phyloP scores from a whole-genome alignment of 2,329 filamentous ascomycete genomes.

The Scytalidium lignicola region DNA sequence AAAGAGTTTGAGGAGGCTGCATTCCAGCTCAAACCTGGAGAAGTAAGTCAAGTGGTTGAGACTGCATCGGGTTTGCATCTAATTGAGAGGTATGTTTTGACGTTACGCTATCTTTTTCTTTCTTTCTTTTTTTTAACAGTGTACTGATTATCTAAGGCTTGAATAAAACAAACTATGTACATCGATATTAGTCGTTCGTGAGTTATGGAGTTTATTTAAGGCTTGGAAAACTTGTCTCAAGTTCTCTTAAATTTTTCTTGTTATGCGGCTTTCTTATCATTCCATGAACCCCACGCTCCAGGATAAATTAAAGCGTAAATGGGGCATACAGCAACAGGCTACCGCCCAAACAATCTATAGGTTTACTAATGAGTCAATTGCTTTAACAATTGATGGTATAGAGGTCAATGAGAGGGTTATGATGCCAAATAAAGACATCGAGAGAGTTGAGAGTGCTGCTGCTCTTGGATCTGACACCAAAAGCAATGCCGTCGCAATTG shows the following conservation, averaged over 20 bases:
- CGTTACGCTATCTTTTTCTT: neutral
- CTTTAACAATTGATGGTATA: slow-evolving; percentile 45
- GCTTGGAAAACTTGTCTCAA: neutral
- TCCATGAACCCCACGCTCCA: neutral
- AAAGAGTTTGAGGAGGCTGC: slow-evolving; percentile 97
- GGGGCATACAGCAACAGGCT: neutral
- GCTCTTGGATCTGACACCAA: slow-evolving; percentile 52
- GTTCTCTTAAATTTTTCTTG: too few relatives aligned
- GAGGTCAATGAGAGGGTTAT: slow-evolving; percentile 55
- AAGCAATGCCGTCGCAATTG: slow-evolving; percentile 53
- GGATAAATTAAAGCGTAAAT: neutral
- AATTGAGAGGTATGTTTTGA: slow-evolving; percentile 70
- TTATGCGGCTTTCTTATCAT: neutral
- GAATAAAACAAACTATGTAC: slow-evolving; percentile 5
- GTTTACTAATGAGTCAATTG: slow-evolving; percentile 43
- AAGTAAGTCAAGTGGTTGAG: slow-evolving; percentile 83
- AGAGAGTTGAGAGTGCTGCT: slow-evolving; percentile 53
- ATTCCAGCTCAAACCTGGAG: slow-evolving; percentile 80
- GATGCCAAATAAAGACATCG: slow-evolving; percentile 57
- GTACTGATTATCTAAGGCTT: slow-evolving; percentile 6
- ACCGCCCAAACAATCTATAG: slow-evolving; percentile 21
- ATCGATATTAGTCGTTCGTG: neutral
- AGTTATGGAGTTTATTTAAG: neutral
- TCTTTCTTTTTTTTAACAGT: slow-evolving; percentile 20
- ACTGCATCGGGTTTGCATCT: slow-evolving; percentile 92